Conservation (phyloP, 352 stramenopile species). For the Globisporangium spinosum region DNA sequence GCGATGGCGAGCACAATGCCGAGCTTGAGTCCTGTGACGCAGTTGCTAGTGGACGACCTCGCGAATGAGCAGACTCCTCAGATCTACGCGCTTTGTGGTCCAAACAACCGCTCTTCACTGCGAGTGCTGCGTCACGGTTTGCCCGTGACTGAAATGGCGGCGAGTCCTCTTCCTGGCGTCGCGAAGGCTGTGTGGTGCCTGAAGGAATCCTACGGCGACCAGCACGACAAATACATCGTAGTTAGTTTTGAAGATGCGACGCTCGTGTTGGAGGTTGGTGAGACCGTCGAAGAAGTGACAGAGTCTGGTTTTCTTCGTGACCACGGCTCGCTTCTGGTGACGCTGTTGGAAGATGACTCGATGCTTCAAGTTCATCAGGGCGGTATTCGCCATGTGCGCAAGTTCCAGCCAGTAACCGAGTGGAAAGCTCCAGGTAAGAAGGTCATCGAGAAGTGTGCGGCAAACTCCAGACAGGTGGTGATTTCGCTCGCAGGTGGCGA, state of each 20-base stretch:
- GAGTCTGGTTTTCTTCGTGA: constrained; percentile 94
- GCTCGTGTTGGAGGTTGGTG: constrained; percentile 95
- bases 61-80: constrained; percentile 95
- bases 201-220: constrained; percentile 77
- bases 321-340: constrained; percentile 93
- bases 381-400: constrained; percentile 94
- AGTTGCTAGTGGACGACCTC: constrained; percentile 94
- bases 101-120: constrained; percentile 91
- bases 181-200: constrained; percentile 95
- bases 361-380: constrained; percentile 96
- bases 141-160: constrained; percentile 95
- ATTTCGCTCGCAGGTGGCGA: constrained; percentile 95
- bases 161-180: constrained; percentile 93
- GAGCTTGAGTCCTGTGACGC: constrained; percentile 92
- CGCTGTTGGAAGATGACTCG: constrained; percentile 92
- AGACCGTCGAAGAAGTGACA: constrained; percentile 97
- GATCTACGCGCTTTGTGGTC: constrained; percentile 95
- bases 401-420: constrained; percentile 92
- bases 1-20: constrained; percentile 74
- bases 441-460: constrained; percentile 95
- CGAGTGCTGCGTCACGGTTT: constrained; percentile 95
- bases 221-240: constrained; percentile 94
- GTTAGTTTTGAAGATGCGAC: constrained; percentile 99
- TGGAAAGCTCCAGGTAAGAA: constrained; percentile 98
- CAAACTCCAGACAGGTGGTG: constrained; percentile 95